phyloP scores from a whole-genome alignment of 1,284 basidiomycete species.

The Marasmius tenuissimus region DNA sequence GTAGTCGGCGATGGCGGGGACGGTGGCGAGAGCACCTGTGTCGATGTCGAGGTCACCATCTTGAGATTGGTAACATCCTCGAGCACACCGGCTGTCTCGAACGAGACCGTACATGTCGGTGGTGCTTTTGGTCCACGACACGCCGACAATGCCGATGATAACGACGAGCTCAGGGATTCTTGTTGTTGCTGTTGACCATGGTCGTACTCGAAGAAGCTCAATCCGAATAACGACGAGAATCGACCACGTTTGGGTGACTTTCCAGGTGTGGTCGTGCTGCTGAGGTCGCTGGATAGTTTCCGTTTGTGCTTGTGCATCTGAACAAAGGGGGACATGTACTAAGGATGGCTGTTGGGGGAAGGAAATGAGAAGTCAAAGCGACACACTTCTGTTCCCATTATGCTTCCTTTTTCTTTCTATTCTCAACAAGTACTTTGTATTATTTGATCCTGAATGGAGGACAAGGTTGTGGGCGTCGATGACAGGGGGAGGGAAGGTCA shows the following conservation, averaged over 20 bases:
- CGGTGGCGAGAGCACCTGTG: no score
- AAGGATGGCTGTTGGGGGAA: neutral
- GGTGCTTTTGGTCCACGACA: neutral
- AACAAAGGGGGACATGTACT: neutral
- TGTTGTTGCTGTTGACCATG: neutral
- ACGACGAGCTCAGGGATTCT: neutral
- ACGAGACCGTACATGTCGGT: neutral
- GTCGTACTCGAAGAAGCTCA: neutral
- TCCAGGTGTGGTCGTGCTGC: neutral
- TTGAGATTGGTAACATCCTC: neutral
- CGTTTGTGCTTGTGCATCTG: neutral
- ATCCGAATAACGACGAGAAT: conserved; percentile 2
- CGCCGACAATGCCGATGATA: neutral
- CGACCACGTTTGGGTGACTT: neutral
- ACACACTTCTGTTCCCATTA: neutral
- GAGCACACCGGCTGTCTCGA: neutral
- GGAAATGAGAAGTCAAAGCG: neutral
- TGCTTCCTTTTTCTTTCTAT: neutral
- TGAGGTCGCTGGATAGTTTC: neutral
- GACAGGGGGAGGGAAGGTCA: neutral
- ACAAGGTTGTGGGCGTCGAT: neutral
- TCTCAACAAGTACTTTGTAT: neutral
- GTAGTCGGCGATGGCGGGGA: neutral
- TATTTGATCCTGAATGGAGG: neutral
- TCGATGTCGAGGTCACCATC: neutral